Conservation (phyloP, 768 basidiomycete species). For the Boletus rubroflammeus region DNA sequence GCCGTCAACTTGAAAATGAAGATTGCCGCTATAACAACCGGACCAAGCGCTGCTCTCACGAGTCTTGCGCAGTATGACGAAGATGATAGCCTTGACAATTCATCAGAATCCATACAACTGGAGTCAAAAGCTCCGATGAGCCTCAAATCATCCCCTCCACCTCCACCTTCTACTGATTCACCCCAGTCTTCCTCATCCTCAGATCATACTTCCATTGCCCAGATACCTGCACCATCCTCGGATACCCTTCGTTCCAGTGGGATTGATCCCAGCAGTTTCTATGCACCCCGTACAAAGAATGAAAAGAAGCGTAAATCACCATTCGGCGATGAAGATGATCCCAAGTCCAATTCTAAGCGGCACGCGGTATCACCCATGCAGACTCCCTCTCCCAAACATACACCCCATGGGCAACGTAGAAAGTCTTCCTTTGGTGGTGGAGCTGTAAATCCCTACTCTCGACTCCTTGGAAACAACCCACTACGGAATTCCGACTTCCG, state of each 20-base stretch:
- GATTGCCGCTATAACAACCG: slow-evolving; percentile 40
- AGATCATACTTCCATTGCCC: slow-evolving; percentile 22
- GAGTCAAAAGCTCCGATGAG: slow-evolving; percentile 19
- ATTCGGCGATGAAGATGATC: slow-evolving; percentile 30
- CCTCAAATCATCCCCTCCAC: slow-evolving; percentile 28
- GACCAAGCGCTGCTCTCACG: slow-evolving; percentile 33
- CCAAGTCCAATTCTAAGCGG: slow-evolving; percentile 17
- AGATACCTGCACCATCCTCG: slow-evolving; percentile 18
- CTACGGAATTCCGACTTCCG: slow-evolving; percentile 25
- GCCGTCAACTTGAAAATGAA: slow-evolving; percentile 50
- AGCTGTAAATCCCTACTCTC: slow-evolving; percentile 34
- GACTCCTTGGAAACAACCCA: slow-evolving; percentile 35
- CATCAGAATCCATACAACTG: slow-evolving; percentile 13
- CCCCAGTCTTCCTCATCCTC: slow-evolving; percentile 30
- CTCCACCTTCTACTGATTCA: slow-evolving; percentile 34
- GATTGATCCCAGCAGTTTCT: slow-evolving; percentile 38
- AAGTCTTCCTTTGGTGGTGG: slow-evolving; percentile 32
- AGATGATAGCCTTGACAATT: slow-evolving; percentile 35
- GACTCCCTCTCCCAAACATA: slow-evolving; percentile 24
- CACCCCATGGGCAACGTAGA: slow-evolving; percentile 18
- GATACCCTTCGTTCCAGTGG: slow-evolving; percentile 21
- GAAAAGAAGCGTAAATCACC: slow-evolving; percentile 42
- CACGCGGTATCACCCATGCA: slow-evolving; percentile 19
- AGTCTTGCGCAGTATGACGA: slow-evolving; percentile 41
- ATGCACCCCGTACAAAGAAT: slow-evolving; percentile 28